Conservation (phyloP, 2,329 filamentous ascomycete genomes). For the Diplocarpon rosae region DNA sequence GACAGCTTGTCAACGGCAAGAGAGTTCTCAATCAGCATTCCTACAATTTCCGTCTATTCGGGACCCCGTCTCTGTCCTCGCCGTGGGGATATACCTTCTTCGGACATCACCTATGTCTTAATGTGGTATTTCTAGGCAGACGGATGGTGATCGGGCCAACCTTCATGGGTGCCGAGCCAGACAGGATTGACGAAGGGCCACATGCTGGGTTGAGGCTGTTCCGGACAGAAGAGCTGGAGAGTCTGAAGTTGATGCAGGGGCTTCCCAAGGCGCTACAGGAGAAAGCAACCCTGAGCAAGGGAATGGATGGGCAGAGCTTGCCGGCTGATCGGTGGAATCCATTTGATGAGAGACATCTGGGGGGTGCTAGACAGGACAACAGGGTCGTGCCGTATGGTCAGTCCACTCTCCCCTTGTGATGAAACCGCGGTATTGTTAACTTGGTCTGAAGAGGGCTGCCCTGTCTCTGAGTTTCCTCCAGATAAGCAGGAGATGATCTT, state of each 20-base stretch:
- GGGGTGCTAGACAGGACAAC: constrained; percentile 71
- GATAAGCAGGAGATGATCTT: constrained; percentile 44
- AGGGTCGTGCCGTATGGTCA: constrained; percentile 53
- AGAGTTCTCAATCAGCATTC: constrained; percentile 24
- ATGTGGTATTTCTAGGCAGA: constrained; percentile 51
- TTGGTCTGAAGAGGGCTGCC: constrained; percentile 40
- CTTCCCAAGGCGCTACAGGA: constrained; percentile 21
- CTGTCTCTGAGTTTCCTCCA: constrained; percentile 37
- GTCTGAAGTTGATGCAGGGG: constrained; percentile 24
- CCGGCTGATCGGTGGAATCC: constrained; percentile 60
- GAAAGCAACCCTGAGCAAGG: constrained; percentile 26
- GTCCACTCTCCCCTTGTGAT: neutral
- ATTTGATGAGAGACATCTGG: constrained; percentile 68
- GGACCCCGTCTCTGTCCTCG: constrained; percentile 16
- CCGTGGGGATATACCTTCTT: constrained; percentile 35
- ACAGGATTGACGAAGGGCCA: constrained; percentile 31
- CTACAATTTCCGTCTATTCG: constrained; percentile 24
- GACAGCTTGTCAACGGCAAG: constrained; percentile 22
- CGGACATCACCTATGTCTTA: constrained; percentile 68
- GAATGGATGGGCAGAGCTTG: constrained; percentile 26
- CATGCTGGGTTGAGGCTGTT: constrained; percentile 21
- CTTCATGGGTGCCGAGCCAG: constrained; percentile 74
- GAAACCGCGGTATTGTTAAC: neutral
- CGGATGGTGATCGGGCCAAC: constrained; percentile 63
- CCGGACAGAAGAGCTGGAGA: constrained; percentile 19